phyloP scores from a whole-genome alignment of 306 rosid genomes.

The Astragalus glycyphyllos region DNA sequence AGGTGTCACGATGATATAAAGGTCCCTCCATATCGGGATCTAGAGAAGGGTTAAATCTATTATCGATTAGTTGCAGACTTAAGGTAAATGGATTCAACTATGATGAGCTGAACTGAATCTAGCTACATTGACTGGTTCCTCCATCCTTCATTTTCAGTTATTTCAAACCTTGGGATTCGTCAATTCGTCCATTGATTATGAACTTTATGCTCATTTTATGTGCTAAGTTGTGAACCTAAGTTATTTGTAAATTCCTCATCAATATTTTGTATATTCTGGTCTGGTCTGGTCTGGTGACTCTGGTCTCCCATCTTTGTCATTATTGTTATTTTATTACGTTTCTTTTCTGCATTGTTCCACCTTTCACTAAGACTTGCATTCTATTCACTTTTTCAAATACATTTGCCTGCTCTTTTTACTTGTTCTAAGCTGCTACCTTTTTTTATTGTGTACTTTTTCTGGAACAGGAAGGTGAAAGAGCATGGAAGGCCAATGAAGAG shows the following conservation, averaged over 20 bases:
- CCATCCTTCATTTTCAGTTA: not conserved
- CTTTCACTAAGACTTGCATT: slow-evolving; percentile 5
- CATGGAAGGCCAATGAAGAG: slow-evolving; percentile 90
- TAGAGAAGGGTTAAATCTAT: not conserved
- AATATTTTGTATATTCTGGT: not conserved
- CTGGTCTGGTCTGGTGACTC: not conserved
- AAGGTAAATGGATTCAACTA: not conserved
- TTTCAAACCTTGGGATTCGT: not conserved
- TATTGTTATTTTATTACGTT: not conserved
- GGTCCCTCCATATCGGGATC: not conserved
- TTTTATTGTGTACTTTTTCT: slow-evolving; percentile 34
- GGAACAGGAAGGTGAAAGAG: slow-evolving; percentile 71
- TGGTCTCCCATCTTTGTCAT: not conserved
- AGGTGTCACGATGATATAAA: not conserved
- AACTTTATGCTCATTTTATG: not conserved
- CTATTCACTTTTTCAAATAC: slow-evolving; percentile 8
- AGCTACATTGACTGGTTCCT: not conserved
- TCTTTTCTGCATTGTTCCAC: not conserved
- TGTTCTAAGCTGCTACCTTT: slow-evolving; percentile 27
- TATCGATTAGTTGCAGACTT: not conserved
- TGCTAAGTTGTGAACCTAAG: not conserved
- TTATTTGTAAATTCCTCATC: not conserved
- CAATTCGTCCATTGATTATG: not conserved
- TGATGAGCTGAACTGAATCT: not conserved
- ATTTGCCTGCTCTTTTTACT: not conserved